A percentile compares a stretch with the other conserved stretches of the same genome.
Conservation (phyloP, 257 asterid genomes). For the Fraxinus pennsylvanica region DNA sequence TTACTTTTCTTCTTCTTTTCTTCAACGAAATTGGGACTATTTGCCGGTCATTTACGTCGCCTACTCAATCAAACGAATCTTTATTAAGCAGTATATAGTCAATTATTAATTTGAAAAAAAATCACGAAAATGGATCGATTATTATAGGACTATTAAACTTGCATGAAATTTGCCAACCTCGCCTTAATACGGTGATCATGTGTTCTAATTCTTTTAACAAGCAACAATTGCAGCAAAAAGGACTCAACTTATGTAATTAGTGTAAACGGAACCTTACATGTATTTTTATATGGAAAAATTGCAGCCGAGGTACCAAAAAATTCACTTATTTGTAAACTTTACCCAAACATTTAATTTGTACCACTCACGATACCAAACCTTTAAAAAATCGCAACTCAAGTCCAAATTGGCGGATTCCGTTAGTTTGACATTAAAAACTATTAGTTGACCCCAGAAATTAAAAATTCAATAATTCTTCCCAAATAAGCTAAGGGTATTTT, state of each 20-base stretch:
- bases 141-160: background rate
- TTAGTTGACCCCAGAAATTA: no score
- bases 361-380: no score
- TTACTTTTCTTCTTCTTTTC: conserved; percentile 38
- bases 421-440: no score
- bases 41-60: conserved; percentile 33
- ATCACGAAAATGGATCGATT: background rate
- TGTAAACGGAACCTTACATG: background rate
- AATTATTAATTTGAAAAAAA: background rate
- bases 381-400: no score
- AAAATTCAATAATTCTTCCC: no score
- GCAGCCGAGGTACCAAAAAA: no score
- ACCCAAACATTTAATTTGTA: no score
- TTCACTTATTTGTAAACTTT: no score
- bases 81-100: no score
- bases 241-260: background rate
- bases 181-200: background rate
- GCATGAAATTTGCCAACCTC: background rate
- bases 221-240: background rate
- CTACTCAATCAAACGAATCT: conserved; percentile 23
- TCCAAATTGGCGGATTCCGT: no score
- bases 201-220: no score
- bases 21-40: conserved; percentile 38
- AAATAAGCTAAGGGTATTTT: no score
- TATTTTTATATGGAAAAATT: background rate